These are phyloP conservation scores for Talaromyces sp. DNA, from an alignment of 2,329 filamentous ascomycete genomes.

Conservation along the genomic window DNA sequence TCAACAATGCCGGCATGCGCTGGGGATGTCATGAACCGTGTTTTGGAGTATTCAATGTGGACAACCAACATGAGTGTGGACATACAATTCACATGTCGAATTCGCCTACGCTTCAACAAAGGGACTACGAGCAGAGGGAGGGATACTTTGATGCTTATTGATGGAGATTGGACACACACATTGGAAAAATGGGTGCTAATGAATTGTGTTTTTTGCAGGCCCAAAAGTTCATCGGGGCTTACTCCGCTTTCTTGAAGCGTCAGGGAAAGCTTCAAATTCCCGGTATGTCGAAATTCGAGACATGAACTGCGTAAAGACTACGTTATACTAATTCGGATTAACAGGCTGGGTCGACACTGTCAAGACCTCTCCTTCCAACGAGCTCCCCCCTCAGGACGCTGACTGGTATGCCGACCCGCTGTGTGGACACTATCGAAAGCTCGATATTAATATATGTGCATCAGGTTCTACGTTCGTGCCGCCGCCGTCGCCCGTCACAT, in stretches of 20 bases:
- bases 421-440: not conserved
- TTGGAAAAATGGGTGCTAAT: slow-evolving; percentile 12
- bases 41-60: not conserved
- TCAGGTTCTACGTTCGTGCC: slow-evolving; percentile 72
- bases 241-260: slow-evolving; percentile 66
- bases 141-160: not conserved
- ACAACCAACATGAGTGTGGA: not conserved
- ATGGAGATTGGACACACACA: not conserved
- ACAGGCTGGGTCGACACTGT: slow-evolving; percentile 98
- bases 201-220: slow-evolving; percentile 40
- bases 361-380: slow-evolving; percentile 95
- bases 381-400: slow-evolving; percentile 95
- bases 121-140: slow-evolving; percentile 10
- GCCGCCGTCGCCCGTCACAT: slow-evolving; percentile 95
- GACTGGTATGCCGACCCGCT: slow-evolving; percentile 71
- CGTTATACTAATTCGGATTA: not conserved
- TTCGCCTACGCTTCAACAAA: slow-evolving; percentile 9
- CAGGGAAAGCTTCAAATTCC: slow-evolving; percentile 67
- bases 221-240: slow-evolving; percentile 64
- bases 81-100: not conserved
- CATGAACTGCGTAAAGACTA: not conserved
- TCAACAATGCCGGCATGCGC: not conserved
- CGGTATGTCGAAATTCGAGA: slow-evolving; percentile 45
- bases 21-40: not conserved
- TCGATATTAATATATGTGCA: slow-evolving; percentile 1